Base-by-base conservation (phyloP, 441 rosid genomes). In the Macaranga tanarius region DNA sequence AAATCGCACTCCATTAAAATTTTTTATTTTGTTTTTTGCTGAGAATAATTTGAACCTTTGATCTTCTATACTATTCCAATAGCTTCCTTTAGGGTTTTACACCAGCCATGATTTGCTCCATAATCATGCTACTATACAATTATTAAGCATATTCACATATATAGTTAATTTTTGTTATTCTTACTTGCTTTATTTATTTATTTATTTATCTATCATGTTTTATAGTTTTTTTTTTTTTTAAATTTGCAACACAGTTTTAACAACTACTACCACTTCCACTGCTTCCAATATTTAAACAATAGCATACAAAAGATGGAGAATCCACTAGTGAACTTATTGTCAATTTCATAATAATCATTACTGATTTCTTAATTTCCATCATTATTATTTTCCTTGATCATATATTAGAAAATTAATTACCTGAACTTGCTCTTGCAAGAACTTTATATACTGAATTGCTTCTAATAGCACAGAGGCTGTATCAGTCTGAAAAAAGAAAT, bases 381-480 rank as follows among this genome's bases (percentile, higher is more conserved):
- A 10, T 61, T 16, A 10, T 45, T 45, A 45, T 9, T 10, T 45
- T 45, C 11, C 15, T 9, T 45, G 48, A 59, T 34, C 38, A 34
- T 25, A 54, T 20, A 48, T 7, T 2, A 42, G 12, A 23, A 22
- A 26, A 61, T 79, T 70, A 92, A 61, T 79, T 70, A 92, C 98
- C 93, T 88, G 86, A 59, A 92, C 89, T 84, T 92, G 98, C 76
- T 89, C 92, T 77, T 92, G 95, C 50, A 89, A 84, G 70, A 84
- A 89, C 70, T 88, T 90, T 67, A 92, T 91, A 62, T 85, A 89
- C 76, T 88, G 89, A 76, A 90, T 87, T 12, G 98, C 89, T 84
- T 92, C 98, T 58, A 85, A 85, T 38, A 92, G 79, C 69, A 92
- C 98, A 26, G 98, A 92, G 62, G 98, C 93, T 17, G 96, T 90